Percentiles rank a stretch among this genome's conserved stretches.
phyloP scores from a whole-genome alignment of 441 rosid species.

The Theobroma grandiflorum region DNA sequence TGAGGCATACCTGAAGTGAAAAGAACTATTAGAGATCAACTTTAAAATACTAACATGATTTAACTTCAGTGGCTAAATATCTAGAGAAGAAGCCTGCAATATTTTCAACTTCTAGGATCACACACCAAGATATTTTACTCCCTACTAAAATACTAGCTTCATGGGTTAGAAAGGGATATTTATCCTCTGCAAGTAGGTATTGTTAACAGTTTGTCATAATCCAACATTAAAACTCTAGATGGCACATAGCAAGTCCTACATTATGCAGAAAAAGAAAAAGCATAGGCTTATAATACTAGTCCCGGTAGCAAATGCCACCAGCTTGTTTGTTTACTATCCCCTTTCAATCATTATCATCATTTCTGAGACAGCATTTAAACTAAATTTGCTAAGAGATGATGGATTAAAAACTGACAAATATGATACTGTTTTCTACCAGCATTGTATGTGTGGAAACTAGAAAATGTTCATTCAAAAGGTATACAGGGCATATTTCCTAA shows the following conservation, averaged over 20 bases:
- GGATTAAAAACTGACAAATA: slow-evolving; percentile 3
- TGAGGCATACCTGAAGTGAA: slow-evolving; percentile 66
- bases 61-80: not conserved
- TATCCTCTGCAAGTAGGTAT: not conserved
- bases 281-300: not conserved
- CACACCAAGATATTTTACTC: not conserved
- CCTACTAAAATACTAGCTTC: slow-evolving; percentile 1
- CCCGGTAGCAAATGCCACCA: not conserved
- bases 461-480: not conserved
- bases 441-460: not conserved
- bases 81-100: slow-evolving; percentile 15
- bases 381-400: not conserved
- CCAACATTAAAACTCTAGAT: not conserved
- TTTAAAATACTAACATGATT: not conserved
- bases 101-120: slow-evolving; percentile 12
- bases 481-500: not conserved
- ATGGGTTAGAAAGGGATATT: not conserved
- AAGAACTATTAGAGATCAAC: slow-evolving; percentile 27
- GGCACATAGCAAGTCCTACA: not conserved
- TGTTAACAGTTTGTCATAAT: not conserved
- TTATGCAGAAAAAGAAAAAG: not conserved
- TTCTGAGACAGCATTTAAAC: not conserved
- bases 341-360: not conserved
- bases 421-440: not conserved
- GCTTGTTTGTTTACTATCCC: not conserved